A percentile compares a stretch with the other conserved stretches of the same genome.
Conservation (phyloP, 176 grass and related monocot species). For the Sorghum bicolor region DNA sequence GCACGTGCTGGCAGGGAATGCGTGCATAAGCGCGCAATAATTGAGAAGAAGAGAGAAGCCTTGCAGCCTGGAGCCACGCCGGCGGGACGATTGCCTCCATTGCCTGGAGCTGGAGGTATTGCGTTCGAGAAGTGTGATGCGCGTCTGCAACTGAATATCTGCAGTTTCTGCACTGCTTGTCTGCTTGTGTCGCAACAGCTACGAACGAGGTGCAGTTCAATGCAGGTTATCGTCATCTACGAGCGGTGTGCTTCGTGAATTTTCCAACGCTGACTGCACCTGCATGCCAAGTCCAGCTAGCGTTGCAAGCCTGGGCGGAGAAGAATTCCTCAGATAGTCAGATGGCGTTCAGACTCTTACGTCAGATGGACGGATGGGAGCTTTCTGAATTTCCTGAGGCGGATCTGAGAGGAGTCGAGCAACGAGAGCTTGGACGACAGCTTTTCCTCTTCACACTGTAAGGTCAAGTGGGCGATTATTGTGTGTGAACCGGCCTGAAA, state of each 20-base stretch:
- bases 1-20: background rate
- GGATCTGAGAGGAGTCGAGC: background rate
- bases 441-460: background rate
- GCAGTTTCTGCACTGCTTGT: background rate
- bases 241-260: background rate
- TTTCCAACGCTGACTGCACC: background rate
- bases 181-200: background rate
- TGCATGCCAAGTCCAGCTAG: background rate
- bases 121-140: no score
- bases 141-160: background rate
- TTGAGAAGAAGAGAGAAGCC: no score
- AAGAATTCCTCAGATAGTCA: no score
- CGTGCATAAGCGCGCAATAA: background rate
- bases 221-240: background rate
- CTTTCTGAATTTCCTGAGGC: background rate
- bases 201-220: background rate
- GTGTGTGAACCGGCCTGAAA: background rate
- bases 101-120: no score
- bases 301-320: background rate
- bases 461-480: slow-evolving; percentile 4
- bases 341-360: background rate
- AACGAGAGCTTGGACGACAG: background rate
- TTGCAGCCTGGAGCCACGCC: no score
- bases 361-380: background rate
- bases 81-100: no score